Base-by-base conservation (phyloP, 768 basidiomycete species). In the Mycena polygramma region DNA sequence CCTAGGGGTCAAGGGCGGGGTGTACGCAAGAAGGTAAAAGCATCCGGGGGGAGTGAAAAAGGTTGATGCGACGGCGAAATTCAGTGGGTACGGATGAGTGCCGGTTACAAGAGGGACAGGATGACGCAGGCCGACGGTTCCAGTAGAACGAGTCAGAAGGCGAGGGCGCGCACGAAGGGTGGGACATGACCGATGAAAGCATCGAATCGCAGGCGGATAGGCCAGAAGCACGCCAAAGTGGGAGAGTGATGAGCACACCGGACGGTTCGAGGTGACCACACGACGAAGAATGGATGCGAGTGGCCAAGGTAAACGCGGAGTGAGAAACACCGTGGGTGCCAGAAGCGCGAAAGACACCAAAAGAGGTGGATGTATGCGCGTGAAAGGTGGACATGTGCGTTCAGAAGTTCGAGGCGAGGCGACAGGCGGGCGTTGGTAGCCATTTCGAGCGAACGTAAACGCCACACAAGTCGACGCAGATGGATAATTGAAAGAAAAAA, bases 1-100 rank as follows among this genome's bases (percentile, higher is more conserved):
- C 90, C 92, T 92, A 72, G 26, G 69, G 60, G 43, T 11, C 7
- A 9, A 61, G 37, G 54, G 52, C 53, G 52, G 63, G 39, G n/a
- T 35, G 45, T 39, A 57, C 45, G 62, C 63, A 71, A 53, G 48
- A 57, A 68, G 57, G 55, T 64, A 66, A 64, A 70, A 71, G 62
- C 11, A 69, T 69, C 57, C 68, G n/a, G 22, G 30, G 45, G 52
- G 35, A 63, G 69, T 65, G 52, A 70, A 69, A 63, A 69, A 69
- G 68, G 68, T 69, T 63, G 57, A 59, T 51, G 39, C 24, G 46
- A 37, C 24, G 37, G 26, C 15, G 41, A 60, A 63, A 53, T 30
- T 7, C 49, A 24, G 60, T 19, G 59, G 48, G n/a, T 51, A 17
- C 49, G 51, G 51, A 52, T 53, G 61, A 52, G 39, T 52, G 20